Evolutionary conservation across 2,329 filamentous ascomycete genomes (phyloP).

Genomic region (Fusarium equiseti): DNA sequence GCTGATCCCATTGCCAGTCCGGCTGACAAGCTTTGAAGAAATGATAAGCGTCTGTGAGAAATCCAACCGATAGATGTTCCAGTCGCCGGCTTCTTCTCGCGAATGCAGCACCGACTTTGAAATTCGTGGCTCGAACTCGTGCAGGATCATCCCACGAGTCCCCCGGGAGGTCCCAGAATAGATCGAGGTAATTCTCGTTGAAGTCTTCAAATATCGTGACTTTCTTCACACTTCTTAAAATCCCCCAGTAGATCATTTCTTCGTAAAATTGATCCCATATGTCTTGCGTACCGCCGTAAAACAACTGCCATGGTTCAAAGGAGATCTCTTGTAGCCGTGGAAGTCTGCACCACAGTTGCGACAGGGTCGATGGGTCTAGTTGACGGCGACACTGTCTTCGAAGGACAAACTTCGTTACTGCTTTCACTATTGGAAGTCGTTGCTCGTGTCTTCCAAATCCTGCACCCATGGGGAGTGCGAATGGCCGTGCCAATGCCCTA

Average conservation of each 20-base stretch:
- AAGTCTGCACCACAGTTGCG: conserved; percentile 15
- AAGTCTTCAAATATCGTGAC: conserved; percentile 34
- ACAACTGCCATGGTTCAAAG: conserved; percentile 29
- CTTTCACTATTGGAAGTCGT: conserved; percentile 7
- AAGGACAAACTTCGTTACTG: conserved; percentile 23
- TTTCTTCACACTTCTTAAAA: conserved; percentile 41
- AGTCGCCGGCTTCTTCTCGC: not conserved
- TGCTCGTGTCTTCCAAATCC: not conserved
- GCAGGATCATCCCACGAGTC: not conserved
- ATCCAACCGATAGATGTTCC: conserved; percentile 14
- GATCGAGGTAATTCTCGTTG: conserved; percentile 20
- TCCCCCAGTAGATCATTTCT: not conserved
- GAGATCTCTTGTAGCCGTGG: conserved; percentile 12
- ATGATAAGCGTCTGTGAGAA: conserved; percentile 4
- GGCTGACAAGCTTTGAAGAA: conserved; percentile 5
- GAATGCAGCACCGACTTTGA: not conserved
- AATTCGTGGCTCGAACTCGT: not conserved
- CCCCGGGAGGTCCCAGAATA: not conserved
- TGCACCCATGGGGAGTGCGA: no score
- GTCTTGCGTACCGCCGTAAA: not conserved
- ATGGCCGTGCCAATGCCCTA: conserved; percentile 9
- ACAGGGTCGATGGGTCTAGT: not conserved
- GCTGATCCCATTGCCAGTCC: conserved; percentile 2
- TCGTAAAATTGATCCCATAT: not conserved
- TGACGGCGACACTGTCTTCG: conserved; percentile 29